Percentiles rank a stretch among this genome's conserved stretches.
phyloP scores from a whole-genome alignment of 139 green algal genomes.

The Chlorella ohadii region DNA sequence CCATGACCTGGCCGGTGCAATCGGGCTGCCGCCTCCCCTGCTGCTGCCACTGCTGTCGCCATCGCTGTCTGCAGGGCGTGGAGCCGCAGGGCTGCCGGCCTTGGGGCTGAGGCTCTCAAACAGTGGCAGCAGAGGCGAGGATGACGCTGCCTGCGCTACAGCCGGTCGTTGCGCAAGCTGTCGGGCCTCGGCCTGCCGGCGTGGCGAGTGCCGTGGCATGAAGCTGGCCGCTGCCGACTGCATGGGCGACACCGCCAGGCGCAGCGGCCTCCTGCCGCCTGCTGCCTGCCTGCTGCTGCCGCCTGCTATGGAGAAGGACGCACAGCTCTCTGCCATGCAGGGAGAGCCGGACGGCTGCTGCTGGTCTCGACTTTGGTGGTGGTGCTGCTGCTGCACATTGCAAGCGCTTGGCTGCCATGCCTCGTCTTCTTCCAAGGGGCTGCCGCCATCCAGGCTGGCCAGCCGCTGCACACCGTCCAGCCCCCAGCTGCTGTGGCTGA shows the following conservation, averaged over 20 bases:
- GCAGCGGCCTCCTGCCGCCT: background rate
- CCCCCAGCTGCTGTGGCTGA: background rate
- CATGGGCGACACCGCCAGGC: constrained; percentile 25
- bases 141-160: background rate
- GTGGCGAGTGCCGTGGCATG: background rate
- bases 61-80: background rate
- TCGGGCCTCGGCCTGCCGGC: background rate
- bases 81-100: background rate
- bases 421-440: background rate
- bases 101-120: background rate
- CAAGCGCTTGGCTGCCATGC: background rate
- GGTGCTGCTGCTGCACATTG: background rate
- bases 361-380: background rate
- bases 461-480: background rate
- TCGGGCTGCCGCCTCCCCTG: background rate
- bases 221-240: constrained; percentile 22
- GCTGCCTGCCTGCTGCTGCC: background rate
- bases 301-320: background rate
- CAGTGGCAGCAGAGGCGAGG: background rate
- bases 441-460: background rate
- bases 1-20: background rate
- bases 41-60: background rate
- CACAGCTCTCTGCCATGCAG: constrained; percentile 32
- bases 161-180: background rate
- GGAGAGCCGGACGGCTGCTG: constrained; percentile 7